Percentiles rank a stretch among this genome's conserved stretches.
Conservation (phyloP, 2,329 filamentous ascomycete genomes). For the Myriosclerotinia curreyana region DNA sequence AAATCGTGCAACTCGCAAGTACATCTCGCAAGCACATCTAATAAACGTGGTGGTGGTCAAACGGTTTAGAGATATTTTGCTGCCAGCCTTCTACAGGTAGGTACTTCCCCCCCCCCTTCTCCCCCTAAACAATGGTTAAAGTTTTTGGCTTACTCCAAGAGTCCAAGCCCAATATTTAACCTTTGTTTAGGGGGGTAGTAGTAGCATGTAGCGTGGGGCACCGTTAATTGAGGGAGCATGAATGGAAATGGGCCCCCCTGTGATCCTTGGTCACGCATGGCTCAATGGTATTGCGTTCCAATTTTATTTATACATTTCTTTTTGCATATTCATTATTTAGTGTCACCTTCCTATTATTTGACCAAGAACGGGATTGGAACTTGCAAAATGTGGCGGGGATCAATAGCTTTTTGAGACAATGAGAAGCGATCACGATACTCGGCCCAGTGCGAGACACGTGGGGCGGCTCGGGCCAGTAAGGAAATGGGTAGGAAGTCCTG, state of each 20-base stretch:
- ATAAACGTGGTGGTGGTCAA: conserved; percentile 15
- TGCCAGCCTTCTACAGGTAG: too few relatives aligned
- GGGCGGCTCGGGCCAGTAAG: conserved; percentile 16
- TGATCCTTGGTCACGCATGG: conserved; percentile 4
- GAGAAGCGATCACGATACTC: conserved; percentile 4
- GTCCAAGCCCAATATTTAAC: too few relatives aligned
- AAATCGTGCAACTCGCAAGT: too few relatives aligned
- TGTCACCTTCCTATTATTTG: conserved; percentile 1
- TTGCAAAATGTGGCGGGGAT: background rate
- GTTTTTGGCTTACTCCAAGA: too few relatives aligned
- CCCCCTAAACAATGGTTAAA: too few relatives aligned
- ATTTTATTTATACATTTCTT: too few relatives aligned
- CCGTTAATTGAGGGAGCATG: conserved; percentile 13
- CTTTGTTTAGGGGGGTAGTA: too few relatives aligned
- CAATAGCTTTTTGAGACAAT: conserved; percentile 10
- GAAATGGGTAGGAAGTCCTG: background rate
- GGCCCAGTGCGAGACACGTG: conserved; percentile 19
- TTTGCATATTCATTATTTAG: conserved; percentile 2
- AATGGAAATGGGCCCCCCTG: conserved; percentile 14
- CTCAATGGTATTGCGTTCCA: too few relatives aligned
- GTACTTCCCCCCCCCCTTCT: too few relatives aligned
- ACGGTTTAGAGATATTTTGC: conserved; percentile 4
- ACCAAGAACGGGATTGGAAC: conserved; percentile 1
- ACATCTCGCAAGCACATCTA: conserved; percentile 11
- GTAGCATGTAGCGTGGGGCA: conserved; percentile 16